Evolutionary conservation across 2,329 filamentous ascomycete genomes (phyloP).

Genomic region (Fusarium verrucosum): DNA sequence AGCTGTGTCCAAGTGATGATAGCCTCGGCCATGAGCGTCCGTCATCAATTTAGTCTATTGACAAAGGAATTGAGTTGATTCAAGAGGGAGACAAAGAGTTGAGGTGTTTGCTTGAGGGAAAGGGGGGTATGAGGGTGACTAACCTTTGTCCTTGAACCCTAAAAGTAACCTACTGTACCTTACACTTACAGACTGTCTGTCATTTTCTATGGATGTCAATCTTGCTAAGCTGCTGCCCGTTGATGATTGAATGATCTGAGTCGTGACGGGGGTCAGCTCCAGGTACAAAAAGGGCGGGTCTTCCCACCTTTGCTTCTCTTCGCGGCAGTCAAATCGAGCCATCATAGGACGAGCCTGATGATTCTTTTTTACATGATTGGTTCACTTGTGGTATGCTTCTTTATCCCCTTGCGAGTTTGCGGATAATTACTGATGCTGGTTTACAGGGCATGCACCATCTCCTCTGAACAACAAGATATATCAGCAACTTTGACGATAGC

Average conservation of each 20-base stretch:
- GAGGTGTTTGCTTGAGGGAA: neutral
- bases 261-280: conserved; percentile 14
- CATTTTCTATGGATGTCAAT: no score
- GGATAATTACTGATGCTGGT: neutral
- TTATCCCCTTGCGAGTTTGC: neutral
- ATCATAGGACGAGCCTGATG: conserved; percentile 38
- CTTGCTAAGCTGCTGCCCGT: neutral
- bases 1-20: conserved; percentile 32
- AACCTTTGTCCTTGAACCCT: neutral
- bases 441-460: neutral
- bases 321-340: conserved; percentile 35
- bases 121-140: neutral
- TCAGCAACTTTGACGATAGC: neutral
- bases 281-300: conserved; percentile 49
- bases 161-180: no score
- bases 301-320: conserved; percentile 41
- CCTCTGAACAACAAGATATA: neutral
- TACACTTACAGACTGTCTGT: no score
- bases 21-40: conserved; percentile 22
- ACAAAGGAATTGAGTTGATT: conserved; percentile 1
- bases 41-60: neutral
- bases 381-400: conserved; percentile 22
- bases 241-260: conserved; percentile 36
- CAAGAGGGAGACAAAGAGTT: conserved; percentile 5
- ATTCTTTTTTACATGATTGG: conserved; percentile 24